phyloP scores from a whole-genome alignment of 2,329 filamentous ascomycete species.

The Didymella exigua region DNA sequence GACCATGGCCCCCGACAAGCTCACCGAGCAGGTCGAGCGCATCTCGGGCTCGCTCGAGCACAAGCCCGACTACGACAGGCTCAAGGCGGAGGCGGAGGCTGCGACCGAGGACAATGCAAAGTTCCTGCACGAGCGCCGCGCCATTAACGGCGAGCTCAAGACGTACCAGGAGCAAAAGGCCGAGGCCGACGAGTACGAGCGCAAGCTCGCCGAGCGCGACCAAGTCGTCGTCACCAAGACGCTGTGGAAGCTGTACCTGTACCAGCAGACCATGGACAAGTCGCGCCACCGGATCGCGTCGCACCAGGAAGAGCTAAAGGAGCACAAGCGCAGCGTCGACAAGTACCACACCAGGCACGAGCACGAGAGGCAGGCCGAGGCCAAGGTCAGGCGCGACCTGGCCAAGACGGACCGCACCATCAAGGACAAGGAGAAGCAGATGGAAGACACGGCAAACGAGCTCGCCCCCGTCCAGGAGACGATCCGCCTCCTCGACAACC shows the following conservation, averaged over 20 bases:
- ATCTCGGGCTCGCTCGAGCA: conserved; percentile 96
- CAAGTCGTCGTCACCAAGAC: conserved; percentile 91
- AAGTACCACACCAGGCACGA: conserved; percentile 82
- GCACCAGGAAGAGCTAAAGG: conserved; percentile 93
- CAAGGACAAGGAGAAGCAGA: conserved; percentile 81
- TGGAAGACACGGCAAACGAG: conserved; percentile 83
- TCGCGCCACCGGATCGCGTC: conserved; percentile 89
- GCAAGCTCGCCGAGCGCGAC: conserved; percentile 88
- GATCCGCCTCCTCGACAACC: conserved; percentile 73
- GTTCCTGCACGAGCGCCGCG: conserved; percentile 85
- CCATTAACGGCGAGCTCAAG: conserved; percentile 97
- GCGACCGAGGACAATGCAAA: conserved; percentile 87
- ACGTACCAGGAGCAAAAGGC: conserved; percentile 97
- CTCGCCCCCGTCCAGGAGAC: conserved; percentile 93
- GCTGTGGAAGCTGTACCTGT: conserved; percentile 95
- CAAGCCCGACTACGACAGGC: conserved; percentile 88
- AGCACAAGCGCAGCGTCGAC: conserved; percentile 85
- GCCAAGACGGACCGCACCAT: conserved; percentile 83
- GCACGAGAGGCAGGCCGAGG: conserved; percentile 81
- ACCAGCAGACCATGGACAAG: conserved; percentile 90
- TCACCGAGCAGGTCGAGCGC: conserved; percentile 93
- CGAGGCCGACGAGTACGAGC: conserved; percentile 91
- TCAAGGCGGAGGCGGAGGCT: conserved; percentile 86
- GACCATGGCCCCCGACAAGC: conserved; percentile 89
- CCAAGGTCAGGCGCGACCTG: conserved; percentile 75